Base-by-base conservation (phyloP, 1,284 basidiomycete species). In the Violaceomyces palustris region DNA sequence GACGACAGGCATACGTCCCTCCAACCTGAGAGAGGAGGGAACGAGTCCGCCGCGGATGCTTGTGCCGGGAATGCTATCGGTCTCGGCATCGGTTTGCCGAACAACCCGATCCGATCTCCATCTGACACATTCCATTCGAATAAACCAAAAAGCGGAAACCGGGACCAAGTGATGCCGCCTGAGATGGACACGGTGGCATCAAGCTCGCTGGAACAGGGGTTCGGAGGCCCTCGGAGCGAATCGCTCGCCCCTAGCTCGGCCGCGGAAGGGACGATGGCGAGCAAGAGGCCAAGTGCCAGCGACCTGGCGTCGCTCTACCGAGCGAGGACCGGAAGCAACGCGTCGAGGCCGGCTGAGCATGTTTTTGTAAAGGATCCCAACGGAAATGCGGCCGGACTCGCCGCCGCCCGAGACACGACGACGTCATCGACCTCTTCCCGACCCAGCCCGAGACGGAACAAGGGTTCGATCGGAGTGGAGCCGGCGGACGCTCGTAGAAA, bases 251-350 rank as follows among this genome's bases (percentile, higher is more conserved):
- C 42, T 17, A 35, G 39, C 24, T 47, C 39, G 3, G 25, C 24
- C 28, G 35, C 47, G 8, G 46, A 47, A 3, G 22, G 42, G 6
- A 34, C 22, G 10, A 42, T n/a, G n/a, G 33, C 15, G 12, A 30
- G 31, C 7, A 59, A 54, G 23, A 17, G n/a, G n/a, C n/a, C 41
- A 3, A 51, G 51, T 39, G 50, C 51, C 9, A 44, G 41, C 34
- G 51, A 55, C n/a, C 51, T 59, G 19, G 47, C 50, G 12, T 36
- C 28, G 1, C 37, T 49, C 14, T 59, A 59, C 25, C 51, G 50
- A 23, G 50, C 56, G 8, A 35, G 41, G 6, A 42, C 49, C n/a
- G 44, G 51, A 9, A 39, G 54, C 26, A 54, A 49, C 21, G 34
- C 36, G 6, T 54, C 51, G 18, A 44, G 42, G 21, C 42, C 46